Conservation (phyloP, 2,329 filamentous ascomycete genomes). For the Cercospora janseana region DNA sequence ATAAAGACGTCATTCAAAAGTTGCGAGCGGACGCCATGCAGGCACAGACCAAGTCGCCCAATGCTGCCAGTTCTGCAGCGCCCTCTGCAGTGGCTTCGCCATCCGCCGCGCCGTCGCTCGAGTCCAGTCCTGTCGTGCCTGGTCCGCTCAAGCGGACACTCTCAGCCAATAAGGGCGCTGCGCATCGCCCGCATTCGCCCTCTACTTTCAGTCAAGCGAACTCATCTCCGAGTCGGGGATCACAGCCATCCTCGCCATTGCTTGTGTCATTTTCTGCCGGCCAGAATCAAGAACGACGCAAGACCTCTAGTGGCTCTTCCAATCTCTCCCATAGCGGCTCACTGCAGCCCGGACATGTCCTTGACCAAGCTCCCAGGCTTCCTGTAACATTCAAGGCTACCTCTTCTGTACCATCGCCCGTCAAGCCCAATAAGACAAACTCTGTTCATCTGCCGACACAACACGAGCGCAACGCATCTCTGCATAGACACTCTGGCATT, state of each 20-base stretch:
- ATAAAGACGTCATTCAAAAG: constrained; percentile 98
- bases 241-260: constrained; percentile 82
- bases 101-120: constrained; percentile 66
- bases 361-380: constrained; percentile 65
- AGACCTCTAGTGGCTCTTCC: constrained; percentile 87
- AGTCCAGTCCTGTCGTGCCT: constrained; percentile 79
- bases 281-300: constrained; percentile 77
- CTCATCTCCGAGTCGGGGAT: constrained; percentile 82
- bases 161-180: constrained; percentile 74
- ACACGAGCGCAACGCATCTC: constrained; percentile 39
- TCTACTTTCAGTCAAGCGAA: constrained; percentile 75
- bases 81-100: constrained; percentile 49
- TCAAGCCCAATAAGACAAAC: constrained; percentile 49
- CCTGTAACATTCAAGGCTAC: constrained; percentile 51
- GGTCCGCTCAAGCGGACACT: constrained; percentile 78
- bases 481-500: constrained; percentile 34
- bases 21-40: constrained; percentile 86
- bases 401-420: constrained; percentile 56
- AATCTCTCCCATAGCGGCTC: constrained; percentile 74
- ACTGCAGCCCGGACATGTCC: constrained; percentile 67
- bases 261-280: constrained; percentile 93
- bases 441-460: constrained; percentile 50
- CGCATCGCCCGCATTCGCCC: constrained; percentile 75
- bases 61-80: constrained; percentile 41
- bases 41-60: constrained; percentile 54